Evolutionary conservation across 257 asterid genomes (phyloP).

Genomic region (Echites panduratus): DNA sequence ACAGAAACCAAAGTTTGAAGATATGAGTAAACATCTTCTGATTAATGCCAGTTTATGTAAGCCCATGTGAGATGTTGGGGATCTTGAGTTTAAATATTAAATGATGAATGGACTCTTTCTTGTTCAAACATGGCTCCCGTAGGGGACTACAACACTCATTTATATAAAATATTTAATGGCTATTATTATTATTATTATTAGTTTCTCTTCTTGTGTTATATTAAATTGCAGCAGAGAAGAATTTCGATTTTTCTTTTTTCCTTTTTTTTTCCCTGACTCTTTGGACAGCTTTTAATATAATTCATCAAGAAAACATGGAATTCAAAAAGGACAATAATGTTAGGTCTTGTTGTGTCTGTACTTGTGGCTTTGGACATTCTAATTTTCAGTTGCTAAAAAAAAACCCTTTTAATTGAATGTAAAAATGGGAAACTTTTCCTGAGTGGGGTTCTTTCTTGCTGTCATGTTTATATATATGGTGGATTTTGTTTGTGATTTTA

Average conservation of each 20-base stretch:
- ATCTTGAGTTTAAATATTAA: neutral
- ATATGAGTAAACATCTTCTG: neutral
- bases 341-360: slow-evolving; percentile 29
- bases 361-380: slow-evolving; percentile 27
- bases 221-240: neutral
- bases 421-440: slow-evolving; percentile 14
- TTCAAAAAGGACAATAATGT: slow-evolving; percentile 7
- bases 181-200: too few species aligned
- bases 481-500: slow-evolving; percentile 13
- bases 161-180: too few species aligned
- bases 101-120: neutral
- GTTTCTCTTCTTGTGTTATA: slow-evolving; percentile 8
- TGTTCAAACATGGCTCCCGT: neutral
- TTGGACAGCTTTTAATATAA: slow-evolving; percentile 6
- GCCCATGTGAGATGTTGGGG: slow-evolving; percentile 1
- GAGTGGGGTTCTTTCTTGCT: slow-evolving; percentile 23
- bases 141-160: neutral
- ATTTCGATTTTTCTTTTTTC: slow-evolving; percentile 20
- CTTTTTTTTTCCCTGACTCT: neutral
- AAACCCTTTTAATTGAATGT: neutral
- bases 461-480: slow-evolving; percentile 1
- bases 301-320: neutral
- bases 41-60: neutral
- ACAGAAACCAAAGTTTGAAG: neutral
- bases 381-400: slow-evolving; percentile 16